Base-by-base conservation (phyloP, 805 yeast genomes). In the Saturnispora sanitii region DNA sequence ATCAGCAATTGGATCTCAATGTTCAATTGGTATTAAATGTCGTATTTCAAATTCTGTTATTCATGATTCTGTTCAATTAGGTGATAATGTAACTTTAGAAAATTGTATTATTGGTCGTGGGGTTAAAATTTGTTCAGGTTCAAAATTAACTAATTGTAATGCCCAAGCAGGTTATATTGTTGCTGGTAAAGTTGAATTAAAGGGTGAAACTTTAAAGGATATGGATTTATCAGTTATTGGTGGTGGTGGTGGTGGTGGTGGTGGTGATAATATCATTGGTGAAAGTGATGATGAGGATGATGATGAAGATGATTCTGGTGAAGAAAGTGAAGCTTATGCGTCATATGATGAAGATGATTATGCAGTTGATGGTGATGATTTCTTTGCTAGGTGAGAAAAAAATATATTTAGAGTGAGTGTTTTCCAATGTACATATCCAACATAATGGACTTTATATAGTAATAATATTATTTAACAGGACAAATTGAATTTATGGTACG, bases 21-120 rank as follows among this genome's bases (percentile, higher is more conserved):
- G 95, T 62, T 64, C 49, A 15, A 76, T 94, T 39, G 98, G 98
- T 29, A 79, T 77, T 54, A 75, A 86, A 45, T 90, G 95, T 60
- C 78, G 92, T 50, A 71, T 92, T 42, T 82, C 87, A 2, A 97
- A 95, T 2, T 86, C 88, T 49, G 77, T 92, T 12, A 54, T 92
- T 4, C 65, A 86, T 38, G 82, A 82, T 52, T 73, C 75, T 38
- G 94, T 79, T 18, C 62, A 61, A 1, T 64, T 92, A 28, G 94
- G 76, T 35, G 95, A 90, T 58, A 96, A 84, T 49, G 79, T 60
- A 12, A 73, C 66, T 38, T 58, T 82, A 45, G 98, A 92, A 58
- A 92, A 90, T 63, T 85, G 94, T 62, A 79, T 90, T 16, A 67
- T 92, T 38, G 98, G 97, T 13, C 64, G 67, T 32, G 64, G 66